A percentile compares a stretch with the other conserved stretches of the same genome.
Conservation (phyloP, 192 early-diverging fungal genomes). For the Funneliformis geosporum region DNA sequence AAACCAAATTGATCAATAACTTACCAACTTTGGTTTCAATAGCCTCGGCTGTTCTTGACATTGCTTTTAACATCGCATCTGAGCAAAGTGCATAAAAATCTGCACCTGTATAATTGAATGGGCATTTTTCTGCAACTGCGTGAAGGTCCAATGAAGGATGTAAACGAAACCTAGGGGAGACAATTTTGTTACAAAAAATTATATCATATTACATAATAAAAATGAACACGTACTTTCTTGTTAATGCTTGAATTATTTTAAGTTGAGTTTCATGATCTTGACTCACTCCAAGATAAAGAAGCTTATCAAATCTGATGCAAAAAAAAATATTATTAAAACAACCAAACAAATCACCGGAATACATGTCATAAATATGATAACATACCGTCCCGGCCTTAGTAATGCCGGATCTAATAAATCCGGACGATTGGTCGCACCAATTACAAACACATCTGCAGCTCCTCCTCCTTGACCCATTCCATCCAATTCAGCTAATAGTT, state of each 20-base stretch:
- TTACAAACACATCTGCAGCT: slow-evolving; percentile 88
- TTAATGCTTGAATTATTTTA: slow-evolving; percentile 89
- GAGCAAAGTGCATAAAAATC: slow-evolving; percentile 99
- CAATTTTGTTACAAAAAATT: not conserved
- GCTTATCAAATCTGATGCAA: slow-evolving; percentile 82
- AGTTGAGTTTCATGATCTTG: slow-evolving; percentile 84
- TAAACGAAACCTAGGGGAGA: slow-evolving; percentile 70
- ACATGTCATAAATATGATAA: not conserved
- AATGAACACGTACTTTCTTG: slow-evolving; percentile 70
- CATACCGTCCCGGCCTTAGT: slow-evolving; percentile 84
- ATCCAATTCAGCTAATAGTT: slow-evolving; percentile 95
- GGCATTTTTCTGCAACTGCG: slow-evolving; percentile 79
- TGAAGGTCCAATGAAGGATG: slow-evolving; percentile 74
- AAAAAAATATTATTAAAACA: not conserved
- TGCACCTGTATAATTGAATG: slow-evolving; percentile 94
- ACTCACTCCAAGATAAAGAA: slow-evolving; percentile 96
- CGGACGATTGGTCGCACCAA: slow-evolving; percentile 98
- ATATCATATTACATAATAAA: not conserved
- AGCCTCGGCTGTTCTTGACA: slow-evolving; percentile 79
- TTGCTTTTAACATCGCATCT: slow-evolving; percentile 96
- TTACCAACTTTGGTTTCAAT: slow-evolving; percentile 60
- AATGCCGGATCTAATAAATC: slow-evolving; percentile 94
- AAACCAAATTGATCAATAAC: not conserved
- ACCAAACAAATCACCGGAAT: not conserved
- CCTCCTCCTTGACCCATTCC: slow-evolving; percentile 75